Percentiles rank a stretch among this genome's conserved stretches.
Conservation (phyloP, 148 eudicot species). For the Vaccinium darrowii region DNA sequence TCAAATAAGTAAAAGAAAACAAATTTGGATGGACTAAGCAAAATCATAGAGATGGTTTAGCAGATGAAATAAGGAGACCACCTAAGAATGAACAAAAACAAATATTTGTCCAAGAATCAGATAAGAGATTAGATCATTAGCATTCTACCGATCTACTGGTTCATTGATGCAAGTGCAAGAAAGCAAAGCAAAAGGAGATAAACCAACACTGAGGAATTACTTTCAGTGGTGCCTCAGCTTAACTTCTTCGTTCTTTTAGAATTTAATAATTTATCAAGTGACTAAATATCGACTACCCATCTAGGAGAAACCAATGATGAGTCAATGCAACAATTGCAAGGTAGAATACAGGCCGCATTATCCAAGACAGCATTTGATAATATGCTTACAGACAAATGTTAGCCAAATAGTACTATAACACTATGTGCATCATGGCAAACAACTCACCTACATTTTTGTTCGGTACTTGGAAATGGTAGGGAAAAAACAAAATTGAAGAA, state of each 20-base stretch:
- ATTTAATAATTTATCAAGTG: neutral
- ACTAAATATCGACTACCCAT: neutral
- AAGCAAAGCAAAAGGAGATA: neutral
- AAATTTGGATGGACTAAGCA: neutral
- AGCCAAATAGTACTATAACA: neutral
- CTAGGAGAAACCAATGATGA: neutral
- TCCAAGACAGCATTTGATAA: neutral
- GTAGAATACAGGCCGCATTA: too few species aligned
- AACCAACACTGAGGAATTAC: neutral
- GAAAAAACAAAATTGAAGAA: neutral
- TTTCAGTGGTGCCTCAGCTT: neutral
- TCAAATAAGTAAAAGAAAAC: neutral
- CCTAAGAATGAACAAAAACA: neutral
- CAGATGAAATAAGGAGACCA: neutral
- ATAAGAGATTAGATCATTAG: too few species aligned
- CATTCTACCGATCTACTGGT: too few species aligned
- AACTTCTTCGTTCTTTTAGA: too few species aligned
- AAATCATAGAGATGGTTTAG: slow-evolving; percentile 1
- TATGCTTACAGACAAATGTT: neutral
- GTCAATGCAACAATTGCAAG: neutral
- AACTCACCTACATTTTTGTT: neutral
- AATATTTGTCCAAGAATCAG: too few species aligned
- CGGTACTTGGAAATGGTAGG: neutral
- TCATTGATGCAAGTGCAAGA: slow-evolving; percentile 1
- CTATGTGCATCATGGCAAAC: neutral